phyloP scores from a whole-genome alignment of 805 yeast species.

The Barnettozyma siamensis region DNA sequence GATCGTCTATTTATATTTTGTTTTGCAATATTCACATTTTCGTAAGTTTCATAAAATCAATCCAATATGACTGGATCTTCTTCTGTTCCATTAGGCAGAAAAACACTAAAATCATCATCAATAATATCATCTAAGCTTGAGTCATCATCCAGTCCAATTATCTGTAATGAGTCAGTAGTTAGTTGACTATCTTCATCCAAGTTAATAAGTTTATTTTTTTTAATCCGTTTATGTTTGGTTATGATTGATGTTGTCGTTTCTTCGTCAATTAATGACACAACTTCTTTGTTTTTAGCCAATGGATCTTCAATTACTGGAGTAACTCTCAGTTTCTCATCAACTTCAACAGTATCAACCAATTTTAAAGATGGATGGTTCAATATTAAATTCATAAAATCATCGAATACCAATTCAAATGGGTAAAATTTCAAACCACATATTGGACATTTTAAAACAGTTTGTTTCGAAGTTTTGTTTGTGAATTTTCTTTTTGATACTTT shows the following conservation, averaged over 20 bases:
- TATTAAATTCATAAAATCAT: slow-evolving; percentile 7
- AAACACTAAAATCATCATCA: background rate
- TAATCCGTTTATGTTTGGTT: too few relatives aligned
- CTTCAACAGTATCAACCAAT: background rate
- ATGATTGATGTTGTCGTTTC: too few relatives aligned
- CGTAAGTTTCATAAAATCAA: background rate
- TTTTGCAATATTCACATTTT: too few relatives aligned
- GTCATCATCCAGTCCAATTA: background rate
- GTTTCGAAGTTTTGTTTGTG: background rate
- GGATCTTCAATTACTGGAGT: background rate
- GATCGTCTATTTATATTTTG: too few relatives aligned
- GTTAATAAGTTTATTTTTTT: background rate
- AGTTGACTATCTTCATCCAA: background rate
- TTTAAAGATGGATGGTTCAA: slow-evolving; percentile 4
- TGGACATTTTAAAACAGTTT: background rate
- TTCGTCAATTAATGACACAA: slow-evolving; percentile 3
- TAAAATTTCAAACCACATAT: slow-evolving; percentile 1
- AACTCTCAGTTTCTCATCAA: slow-evolving; percentile 1
- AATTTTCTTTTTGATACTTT: background rate
- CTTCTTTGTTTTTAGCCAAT: background rate
- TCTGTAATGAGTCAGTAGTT: background rate
- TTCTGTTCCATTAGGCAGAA: slow-evolving; percentile 3
- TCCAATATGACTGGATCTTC: slow-evolving; percentile 6
- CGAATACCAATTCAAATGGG: slow-evolving; percentile 4
- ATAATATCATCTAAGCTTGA: too few relatives aligned